These are phyloP conservation scores for Lasiodiplodia theobromae DNA, from an alignment of 2,329 filamentous ascomycete species.

Conservation along the genomic window DNA sequence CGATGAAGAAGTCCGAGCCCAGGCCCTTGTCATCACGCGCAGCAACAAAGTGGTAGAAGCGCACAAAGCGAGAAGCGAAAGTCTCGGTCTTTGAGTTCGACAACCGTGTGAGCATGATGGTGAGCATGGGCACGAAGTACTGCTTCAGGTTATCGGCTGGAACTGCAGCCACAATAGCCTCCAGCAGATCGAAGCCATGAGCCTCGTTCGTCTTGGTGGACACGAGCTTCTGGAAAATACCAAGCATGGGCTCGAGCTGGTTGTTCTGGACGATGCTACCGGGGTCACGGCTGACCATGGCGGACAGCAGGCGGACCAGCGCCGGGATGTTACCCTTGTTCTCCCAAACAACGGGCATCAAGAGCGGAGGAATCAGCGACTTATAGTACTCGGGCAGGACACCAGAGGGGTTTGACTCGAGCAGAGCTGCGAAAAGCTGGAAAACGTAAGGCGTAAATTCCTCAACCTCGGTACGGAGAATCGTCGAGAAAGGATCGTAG, in stretches of 20 bases:
- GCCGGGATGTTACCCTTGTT: constrained; percentile 92
- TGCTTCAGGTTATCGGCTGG: constrained; percentile 75
- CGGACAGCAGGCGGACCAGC: constrained; percentile 81
- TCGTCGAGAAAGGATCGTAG: constrained; percentile 81
- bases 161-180: constrained; percentile 77
- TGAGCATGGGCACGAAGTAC: constrained; percentile 82
- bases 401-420: constrained; percentile 84
- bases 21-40: constrained; percentile 81
- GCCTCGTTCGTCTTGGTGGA: constrained; percentile 82
- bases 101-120: constrained; percentile 78
- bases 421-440: constrained; percentile 88
- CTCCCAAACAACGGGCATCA: constrained; percentile 88
- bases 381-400: constrained; percentile 82
- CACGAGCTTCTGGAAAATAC: constrained; percentile 92
- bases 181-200: constrained; percentile 88
- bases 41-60: constrained; percentile 92
- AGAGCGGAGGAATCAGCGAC: constrained; percentile 76
- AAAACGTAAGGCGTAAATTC: constrained; percentile 98
- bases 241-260: constrained; percentile 86
- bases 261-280: constrained; percentile 77
- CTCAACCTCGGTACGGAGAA: constrained; percentile 82
- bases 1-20: constrained; percentile 91
- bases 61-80: constrained; percentile 85
- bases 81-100: constrained; percentile 80
- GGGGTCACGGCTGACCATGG: constrained; percentile 80